These are phyloP conservation scores for Remersonia thermophila DNA, from an alignment of 2,329 filamentous ascomycete genomes.

Conservation along the genomic window DNA sequence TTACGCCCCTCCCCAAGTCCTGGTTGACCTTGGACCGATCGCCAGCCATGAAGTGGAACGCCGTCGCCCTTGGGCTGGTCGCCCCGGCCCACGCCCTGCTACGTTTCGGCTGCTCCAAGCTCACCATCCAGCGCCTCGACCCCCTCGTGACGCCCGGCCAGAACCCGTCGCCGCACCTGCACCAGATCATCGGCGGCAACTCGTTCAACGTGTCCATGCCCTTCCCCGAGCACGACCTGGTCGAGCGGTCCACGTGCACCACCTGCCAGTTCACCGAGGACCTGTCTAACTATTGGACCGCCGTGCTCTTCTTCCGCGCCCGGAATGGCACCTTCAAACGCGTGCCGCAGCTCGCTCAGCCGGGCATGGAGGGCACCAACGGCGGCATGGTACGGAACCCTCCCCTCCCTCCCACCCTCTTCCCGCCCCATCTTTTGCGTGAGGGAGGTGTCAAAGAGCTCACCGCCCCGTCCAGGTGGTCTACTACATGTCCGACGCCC, in stretches of 20 bases:
- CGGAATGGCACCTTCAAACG: conserved; percentile 25
- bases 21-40: no score
- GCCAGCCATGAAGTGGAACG: conserved; percentile 17
- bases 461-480: conserved; percentile 21
- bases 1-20: background rate
- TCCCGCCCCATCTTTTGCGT: no score
- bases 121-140: conserved; percentile 35
- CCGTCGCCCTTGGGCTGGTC: conserved; percentile 19
- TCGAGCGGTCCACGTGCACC: conserved; percentile 28
- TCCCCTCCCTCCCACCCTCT: no score
- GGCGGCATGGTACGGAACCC: conserved; percentile 27
- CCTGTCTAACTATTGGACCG: conserved; percentile 24
- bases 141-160: conserved; percentile 31
- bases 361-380: conserved; percentile 28
- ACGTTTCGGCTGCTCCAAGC: conserved; percentile 35
- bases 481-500: conserved; percentile 33
- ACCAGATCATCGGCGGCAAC: conserved; percentile 45
- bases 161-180: conserved; percentile 43
- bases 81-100: conserved; percentile 21
- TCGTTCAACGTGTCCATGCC: conserved; percentile 33
- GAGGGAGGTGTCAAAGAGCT: background rate
- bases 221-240: conserved; percentile 23
- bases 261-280: conserved; percentile 27
- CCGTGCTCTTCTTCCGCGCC: conserved; percentile 24
- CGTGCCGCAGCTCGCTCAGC: conserved; percentile 25